Base-by-base conservation (phyloP, 2,329 filamentous ascomycete genomes). In the Kalmusia sp. region DNA sequence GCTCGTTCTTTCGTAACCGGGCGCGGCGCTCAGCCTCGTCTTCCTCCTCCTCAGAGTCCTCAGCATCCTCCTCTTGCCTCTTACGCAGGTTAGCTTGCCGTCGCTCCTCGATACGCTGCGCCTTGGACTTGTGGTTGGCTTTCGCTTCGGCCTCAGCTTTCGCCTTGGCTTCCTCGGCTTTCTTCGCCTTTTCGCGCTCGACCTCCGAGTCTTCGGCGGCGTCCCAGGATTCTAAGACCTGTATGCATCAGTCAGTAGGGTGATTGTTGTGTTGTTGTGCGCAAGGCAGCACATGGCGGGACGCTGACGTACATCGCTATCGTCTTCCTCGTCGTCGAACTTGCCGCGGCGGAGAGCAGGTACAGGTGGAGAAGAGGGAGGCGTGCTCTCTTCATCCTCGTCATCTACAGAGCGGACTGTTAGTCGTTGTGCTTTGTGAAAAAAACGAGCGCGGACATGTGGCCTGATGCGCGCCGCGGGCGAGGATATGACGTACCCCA, bases 211-310 rank as follows among this genome's bases (percentile, higher is more conserved):
- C 95, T 71, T 98, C 95, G 64, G 91, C 93, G 53, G 91, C 93
- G 70, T 98, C 93, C 95, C 95, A 99, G 28, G 91, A 93, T 55
- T 99, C 95, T 70, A 97, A 85, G 52, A 98, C 91, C 89, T 96
- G 61, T 52, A 27, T 37, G 40, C 14, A 49, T 33, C 9, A 15
- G 63, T 72, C 55, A 73, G 65, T 54, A 57, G 33, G 31, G 25
- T 31, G 48, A 33, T 49, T 33, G n/a, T n/a, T n/a, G n/a, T n/a
- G n/a, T n/a, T n/a, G n/a, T n/a, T n/a, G n/a, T 59, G 62, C 59
- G 61, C 50, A 52, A 54, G 44, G 60, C 55, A 40, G 47, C 51
- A n/a, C n/a, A n/a, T n/a, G n/a, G 53, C 56, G 54, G 50, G 44
- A 62, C 51, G 62, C 57, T 61, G 55, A 70, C 80, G 65, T 84